Evolutionary conservation across 2,329 filamentous ascomycete genomes (phyloP), one percentile per base, ranked within the genome.

Genomic region (Nothophaeocryptopus gaeumannii): DNA sequence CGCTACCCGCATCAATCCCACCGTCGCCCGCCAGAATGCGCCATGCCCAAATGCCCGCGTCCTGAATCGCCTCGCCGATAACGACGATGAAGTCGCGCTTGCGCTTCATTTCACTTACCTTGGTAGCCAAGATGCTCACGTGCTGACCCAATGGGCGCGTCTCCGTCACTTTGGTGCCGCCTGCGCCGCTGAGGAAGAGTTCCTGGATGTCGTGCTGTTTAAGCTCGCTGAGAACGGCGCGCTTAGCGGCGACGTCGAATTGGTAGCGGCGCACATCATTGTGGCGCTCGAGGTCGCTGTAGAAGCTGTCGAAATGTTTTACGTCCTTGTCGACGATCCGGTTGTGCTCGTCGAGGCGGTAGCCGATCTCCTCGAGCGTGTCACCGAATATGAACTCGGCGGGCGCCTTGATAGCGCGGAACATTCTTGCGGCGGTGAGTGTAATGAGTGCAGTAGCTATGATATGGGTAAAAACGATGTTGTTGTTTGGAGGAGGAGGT

Each of bases 1-100:
- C 76, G 30, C 83, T 88, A n/a, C 89, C 90, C 38, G 78, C 74
- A 56, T 83, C 74, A 58, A 95, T 75, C 14, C 87, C 85, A 2
- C 85, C 82, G 2, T 74, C 71, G 0, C 82, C 79, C 50, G 82
- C 79, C 34, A 85, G 69, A 9, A 84, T 75, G 14, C 89, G 82
- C 59, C 87, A 84, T 0, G 89, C 83, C 56, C 91, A 78, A 31
- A 92, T 71, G 0, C 88, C 90, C 0, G 95, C 76, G 45, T 92
- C 84, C 62, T 92, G 85, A 2, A 7, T 66, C 1, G 79, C 73
- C 59, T 93, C 85, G 48, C 89, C 88, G 60, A 95, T 80, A 45
- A 95, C 70, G 39, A 96, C 70, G 15, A 95, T 73, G 12, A 95
- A 71, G 41, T 81, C 80, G 10, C 67, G 69, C 47, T 80, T 80